These are phyloP conservation scores for Backusella mclennaniae DNA, from an alignment of 192 early-diverging fungal genomes.

Conservation along the genomic window DNA sequence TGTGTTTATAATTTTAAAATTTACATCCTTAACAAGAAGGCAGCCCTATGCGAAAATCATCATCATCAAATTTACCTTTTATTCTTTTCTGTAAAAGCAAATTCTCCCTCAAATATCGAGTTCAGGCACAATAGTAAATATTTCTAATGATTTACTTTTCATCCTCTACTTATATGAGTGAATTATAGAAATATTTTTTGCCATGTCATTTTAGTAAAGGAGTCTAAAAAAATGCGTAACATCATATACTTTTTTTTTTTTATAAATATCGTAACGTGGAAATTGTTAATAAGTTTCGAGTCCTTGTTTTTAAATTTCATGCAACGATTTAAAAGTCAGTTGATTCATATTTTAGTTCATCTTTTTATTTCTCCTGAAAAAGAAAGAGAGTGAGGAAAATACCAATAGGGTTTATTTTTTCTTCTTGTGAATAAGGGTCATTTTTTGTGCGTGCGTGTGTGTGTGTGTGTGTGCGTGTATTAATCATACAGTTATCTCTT, in stretches of 20 bases:
- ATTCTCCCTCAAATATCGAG: not conserved
- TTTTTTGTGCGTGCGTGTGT: not conserved
- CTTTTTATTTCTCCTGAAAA: conserved; percentile 2
- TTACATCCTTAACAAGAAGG: no score
- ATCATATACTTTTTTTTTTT: not conserved
- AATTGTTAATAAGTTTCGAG: not conserved
- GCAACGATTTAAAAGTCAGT: conserved; percentile 2
- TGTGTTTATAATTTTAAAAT: no score
- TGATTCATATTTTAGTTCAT: not conserved
- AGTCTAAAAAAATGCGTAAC: not conserved
- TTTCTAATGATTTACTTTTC: not conserved
- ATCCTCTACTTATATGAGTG: not conserved
- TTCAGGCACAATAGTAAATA: not conserved
- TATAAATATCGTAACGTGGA: no score
- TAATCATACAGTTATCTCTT: not conserved
- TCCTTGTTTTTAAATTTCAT: not conserved
- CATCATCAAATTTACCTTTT: no score
- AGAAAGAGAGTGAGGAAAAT: not conserved
- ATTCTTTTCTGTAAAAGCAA: no score
- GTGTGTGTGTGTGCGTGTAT: not conserved
- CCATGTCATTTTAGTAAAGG: not conserved
- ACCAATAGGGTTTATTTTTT: not conserved
- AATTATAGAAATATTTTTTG: not conserved
- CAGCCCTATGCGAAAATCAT: no score
- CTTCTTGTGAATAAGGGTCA: not conserved